Conservation (phyloP, 352 stramenopile species). For the Pythium folliculosum region DNA sequence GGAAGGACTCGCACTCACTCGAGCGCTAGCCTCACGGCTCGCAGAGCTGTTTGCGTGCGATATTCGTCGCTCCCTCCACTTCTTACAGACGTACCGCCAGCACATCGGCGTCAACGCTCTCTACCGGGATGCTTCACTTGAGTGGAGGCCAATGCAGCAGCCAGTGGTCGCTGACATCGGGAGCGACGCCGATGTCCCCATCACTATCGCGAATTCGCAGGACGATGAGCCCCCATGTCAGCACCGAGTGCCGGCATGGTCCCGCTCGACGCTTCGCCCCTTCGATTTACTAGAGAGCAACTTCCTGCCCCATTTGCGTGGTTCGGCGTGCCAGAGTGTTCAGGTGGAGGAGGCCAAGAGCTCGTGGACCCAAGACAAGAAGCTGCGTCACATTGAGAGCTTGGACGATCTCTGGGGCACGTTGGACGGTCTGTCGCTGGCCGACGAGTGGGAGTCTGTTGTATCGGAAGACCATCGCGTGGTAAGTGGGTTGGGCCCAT, state of each 20-base stretch:
- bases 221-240: constrained; percentile 10
- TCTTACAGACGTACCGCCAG: constrained; percentile 54
- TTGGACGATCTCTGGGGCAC: constrained; percentile 49
- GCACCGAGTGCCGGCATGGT: constrained; percentile 50
- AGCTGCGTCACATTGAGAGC: constrained; percentile 36
- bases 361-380: constrained; percentile 28
- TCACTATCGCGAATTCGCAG: constrained; percentile 18
- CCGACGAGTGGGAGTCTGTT: constrained; percentile 17
- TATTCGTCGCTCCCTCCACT: constrained; percentile 69
- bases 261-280: constrained; percentile 37
- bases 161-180: not conserved
- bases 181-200: not conserved
- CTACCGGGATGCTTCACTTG: not conserved
- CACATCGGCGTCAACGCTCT: constrained; percentile 8
- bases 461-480: not conserved
- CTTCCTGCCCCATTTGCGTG: constrained; percentile 44
- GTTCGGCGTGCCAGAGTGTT: constrained; percentile 9
- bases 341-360: not conserved
- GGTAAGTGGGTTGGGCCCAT: constrained; percentile 7
- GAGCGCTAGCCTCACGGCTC: constrained; percentile 40
- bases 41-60: constrained; percentile 64
- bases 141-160: constrained; percentile 4
- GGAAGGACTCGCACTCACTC: constrained; percentile 47
- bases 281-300: constrained; percentile 72
- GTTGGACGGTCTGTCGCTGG: constrained; percentile 39